Evolutionary conservation across 345 rosid genomes (phyloP).

Genomic region (Sisymbrium irio): DNA sequence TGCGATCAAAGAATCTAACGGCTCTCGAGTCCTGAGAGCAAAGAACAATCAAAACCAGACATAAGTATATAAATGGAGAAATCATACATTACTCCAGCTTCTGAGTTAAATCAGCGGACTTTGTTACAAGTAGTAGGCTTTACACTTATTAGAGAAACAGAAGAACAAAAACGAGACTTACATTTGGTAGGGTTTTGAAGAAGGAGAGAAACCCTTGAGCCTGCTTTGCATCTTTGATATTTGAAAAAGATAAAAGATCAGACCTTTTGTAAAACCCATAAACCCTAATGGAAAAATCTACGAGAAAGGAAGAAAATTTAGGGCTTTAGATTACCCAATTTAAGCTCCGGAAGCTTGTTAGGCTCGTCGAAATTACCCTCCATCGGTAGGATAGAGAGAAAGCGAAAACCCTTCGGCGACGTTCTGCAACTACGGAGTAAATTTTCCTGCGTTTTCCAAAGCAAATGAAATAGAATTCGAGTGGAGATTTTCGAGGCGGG

Average conservation of each 20-base stretch:
- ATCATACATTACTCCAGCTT: background rate
- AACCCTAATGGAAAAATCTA: background rate
- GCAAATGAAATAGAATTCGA: conserved; percentile 8
- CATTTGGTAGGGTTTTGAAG: conserved; percentile 84
- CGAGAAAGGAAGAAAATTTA: conserved; percentile 8
- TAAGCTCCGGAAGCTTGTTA: conserved; percentile 87
- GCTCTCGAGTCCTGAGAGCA: conserved; percentile 73
- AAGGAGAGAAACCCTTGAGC: conserved; percentile 96
- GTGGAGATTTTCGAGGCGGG: background rate
- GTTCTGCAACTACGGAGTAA: background rate
- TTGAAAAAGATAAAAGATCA: conserved; percentile 2
- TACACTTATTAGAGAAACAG: conserved; percentile 3
- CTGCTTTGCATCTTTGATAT: conserved; percentile 78
- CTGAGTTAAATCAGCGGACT: background rate
- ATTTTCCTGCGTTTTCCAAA: background rate
- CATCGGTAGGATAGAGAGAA: conserved; percentile 37
- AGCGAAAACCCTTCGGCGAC: background rate
- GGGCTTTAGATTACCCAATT: conserved; percentile 57
- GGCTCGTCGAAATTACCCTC: conserved; percentile 52
- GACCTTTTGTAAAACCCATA: conserved; percentile 29
- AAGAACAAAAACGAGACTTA: conserved; percentile 36
- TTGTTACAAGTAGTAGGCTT: background rate
- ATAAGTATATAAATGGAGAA: background rate
- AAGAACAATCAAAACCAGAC: conserved; percentile 1
- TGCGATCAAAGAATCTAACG: conserved; percentile 84